phyloP scores from a whole-genome alignment of 1,284 basidiomycete genomes.

The Trametes polyzona region DNA sequence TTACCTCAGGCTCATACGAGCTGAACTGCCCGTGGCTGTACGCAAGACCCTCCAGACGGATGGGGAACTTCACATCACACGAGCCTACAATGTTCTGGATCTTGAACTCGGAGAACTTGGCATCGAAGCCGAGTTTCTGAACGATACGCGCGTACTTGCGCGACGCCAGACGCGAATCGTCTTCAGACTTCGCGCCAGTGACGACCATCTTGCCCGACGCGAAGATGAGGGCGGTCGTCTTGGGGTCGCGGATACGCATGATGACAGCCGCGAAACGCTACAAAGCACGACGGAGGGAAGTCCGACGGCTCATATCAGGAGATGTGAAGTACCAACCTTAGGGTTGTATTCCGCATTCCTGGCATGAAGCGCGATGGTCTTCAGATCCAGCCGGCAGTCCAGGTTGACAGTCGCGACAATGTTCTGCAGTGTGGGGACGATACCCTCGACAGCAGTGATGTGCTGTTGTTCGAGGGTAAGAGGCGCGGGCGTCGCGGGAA shows the following conservation, averaged over 20 bases:
- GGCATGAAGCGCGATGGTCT: constrained; percentile 98
- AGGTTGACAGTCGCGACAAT: constrained; percentile 99
- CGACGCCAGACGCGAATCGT: constrained; percentile 95
- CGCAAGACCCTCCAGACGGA: constrained; percentile 95
- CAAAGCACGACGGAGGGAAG: constrained; percentile 52
- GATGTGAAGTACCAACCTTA: constrained; percentile 82
- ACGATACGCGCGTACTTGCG: constrained; percentile 99
- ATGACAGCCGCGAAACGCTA: constrained; percentile 99
- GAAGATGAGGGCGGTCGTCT: constrained; percentile 99
- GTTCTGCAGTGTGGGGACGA: constrained; percentile 95
- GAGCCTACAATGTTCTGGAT: constrained; percentile 99
- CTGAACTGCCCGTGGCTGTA: constrained; percentile 99
- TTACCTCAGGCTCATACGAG: constrained; percentile 95
- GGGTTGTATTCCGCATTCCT: constrained; percentile 99
- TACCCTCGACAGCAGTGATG: constrained; percentile 93
- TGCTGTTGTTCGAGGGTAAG: constrained; percentile 87
- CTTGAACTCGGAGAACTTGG: constrained; percentile 99
- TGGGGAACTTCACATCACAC: constrained; percentile 99
- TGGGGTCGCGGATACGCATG: constrained; percentile 99
- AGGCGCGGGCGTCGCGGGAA: constrained; percentile 65
- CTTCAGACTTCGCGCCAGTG: constrained; percentile 98
- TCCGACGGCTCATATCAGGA: constrained; percentile 59
- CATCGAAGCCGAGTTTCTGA: constrained; percentile 99
- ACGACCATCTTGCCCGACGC: constrained; percentile 99
- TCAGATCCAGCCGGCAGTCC: constrained; percentile 95